Evolutionary conservation across 2,329 filamentous ascomycete species (phyloP).

Genomic region (Neonectria coccinea): DNA sequence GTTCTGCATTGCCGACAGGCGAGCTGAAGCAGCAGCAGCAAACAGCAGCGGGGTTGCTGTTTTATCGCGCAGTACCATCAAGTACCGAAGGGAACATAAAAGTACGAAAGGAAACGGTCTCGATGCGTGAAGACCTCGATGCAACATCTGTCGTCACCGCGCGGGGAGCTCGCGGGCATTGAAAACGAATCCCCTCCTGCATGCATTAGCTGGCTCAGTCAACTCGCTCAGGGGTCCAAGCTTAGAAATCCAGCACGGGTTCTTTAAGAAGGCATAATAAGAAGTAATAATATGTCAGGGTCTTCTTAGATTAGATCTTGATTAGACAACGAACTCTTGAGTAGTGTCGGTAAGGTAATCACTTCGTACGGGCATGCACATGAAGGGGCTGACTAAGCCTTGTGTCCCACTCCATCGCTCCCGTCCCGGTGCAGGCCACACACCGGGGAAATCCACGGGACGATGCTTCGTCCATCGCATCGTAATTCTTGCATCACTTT

Average conservation of each 20-base stretch:
- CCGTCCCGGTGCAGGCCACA: not conserved
- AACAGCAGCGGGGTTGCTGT: slow-evolving; percentile 1
- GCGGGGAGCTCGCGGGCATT: slow-evolving; percentile 23
- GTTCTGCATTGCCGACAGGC: slow-evolving; percentile 9
- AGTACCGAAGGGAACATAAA: slow-evolving; percentile 9
- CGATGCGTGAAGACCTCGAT: slow-evolving; percentile 11
- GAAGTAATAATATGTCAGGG: not conserved
- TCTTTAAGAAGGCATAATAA: not conserved
- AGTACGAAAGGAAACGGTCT: not conserved
- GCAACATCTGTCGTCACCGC: slow-evolving; percentile 17
- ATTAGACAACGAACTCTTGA: not conserved
- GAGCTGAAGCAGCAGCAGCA: slow-evolving; percentile 2
- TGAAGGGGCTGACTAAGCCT: not conserved
- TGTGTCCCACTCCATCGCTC: not conserved
- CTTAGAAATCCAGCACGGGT: not conserved
- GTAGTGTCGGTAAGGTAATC: not conserved
- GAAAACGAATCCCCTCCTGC: slow-evolving; percentile 1
- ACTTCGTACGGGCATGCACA: not conserved
- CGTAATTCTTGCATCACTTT: slow-evolving; percentile 28
- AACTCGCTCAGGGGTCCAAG: slow-evolving; percentile 1
- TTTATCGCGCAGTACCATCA: slow-evolving; percentile 17
- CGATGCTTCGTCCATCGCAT: slow-evolving; percentile 19
- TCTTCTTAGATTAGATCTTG: not conserved
- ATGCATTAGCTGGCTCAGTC: slow-evolving; percentile 24
- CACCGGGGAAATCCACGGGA: slow-evolving; percentile 29